These are phyloP conservation scores for Magnaporthiopsis poae DNA, from an alignment of 2,329 filamentous ascomycete genomes.

Conservation along the genomic window DNA sequence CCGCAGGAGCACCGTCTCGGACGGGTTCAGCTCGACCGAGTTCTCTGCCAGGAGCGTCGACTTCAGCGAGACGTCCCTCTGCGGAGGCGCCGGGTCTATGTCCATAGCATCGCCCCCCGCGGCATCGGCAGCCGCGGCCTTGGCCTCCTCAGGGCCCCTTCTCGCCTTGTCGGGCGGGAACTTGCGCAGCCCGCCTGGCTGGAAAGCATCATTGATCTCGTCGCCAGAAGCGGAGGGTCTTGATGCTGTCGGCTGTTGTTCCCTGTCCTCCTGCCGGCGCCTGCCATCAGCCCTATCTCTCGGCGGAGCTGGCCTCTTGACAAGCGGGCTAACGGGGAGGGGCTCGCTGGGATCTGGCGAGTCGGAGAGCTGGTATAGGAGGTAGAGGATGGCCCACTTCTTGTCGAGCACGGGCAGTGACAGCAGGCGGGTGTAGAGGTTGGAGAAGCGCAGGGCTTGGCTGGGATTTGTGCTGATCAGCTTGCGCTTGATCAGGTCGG, in stretches of 20 bases:
- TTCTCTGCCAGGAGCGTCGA: constrained; percentile 49
- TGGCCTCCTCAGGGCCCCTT: constrained; percentile 25
- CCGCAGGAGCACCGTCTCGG: constrained; percentile 58
- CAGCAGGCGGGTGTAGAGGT: constrained; percentile 79
- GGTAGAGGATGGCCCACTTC: constrained; percentile 93
- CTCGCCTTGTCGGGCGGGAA: constrained; percentile 32
- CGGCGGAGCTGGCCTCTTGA: constrained; percentile 10
- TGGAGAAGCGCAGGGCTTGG: constrained; percentile 76
- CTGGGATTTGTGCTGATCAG: constrained; percentile 68
- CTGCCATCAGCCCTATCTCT: constrained; percentile 9
- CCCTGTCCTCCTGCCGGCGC: constrained; percentile 7
- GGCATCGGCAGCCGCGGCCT: constrained; percentile 1
- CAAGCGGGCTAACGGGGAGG: constrained; percentile 30
- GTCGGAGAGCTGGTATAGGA: constrained; percentile 75
- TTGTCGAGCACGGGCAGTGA: constrained; percentile 86
- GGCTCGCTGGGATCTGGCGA: constrained; percentile 47
- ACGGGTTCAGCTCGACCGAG: constrained; percentile 46
- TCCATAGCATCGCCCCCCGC: constrained; percentile 15
- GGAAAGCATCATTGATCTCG: constrained; percentile 42
- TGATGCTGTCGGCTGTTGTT: background rate
- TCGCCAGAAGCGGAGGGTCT: constrained; percentile 30
- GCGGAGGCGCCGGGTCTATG: constrained; percentile 21
- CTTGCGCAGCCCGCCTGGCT: constrained; percentile 40
- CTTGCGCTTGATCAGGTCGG: constrained; percentile 82
- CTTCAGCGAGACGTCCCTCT: constrained; percentile 45